Evolutionary conservation across 2,329 filamentous ascomycete species (phyloP).

Genomic region (Arthrobotrys pseudoclavata): DNA sequence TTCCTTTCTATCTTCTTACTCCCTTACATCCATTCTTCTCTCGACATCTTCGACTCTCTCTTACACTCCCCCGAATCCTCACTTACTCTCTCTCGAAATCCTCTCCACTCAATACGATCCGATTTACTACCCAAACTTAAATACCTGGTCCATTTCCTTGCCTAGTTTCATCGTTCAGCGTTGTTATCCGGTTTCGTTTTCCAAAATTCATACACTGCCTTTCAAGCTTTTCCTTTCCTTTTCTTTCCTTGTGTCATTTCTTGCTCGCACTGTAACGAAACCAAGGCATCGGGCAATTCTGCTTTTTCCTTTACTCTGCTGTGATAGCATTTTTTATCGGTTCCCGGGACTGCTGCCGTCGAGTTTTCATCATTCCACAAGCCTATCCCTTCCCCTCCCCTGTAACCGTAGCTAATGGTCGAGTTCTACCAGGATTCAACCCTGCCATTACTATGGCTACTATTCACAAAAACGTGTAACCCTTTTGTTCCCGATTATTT

Average conservation of each 20-base stretch:
- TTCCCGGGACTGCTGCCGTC: conserved; percentile 14
- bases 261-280: conserved; percentile 33
- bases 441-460: conserved; percentile 1
- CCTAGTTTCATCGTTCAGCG: conserved; percentile 43
- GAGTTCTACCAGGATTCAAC: conserved; percentile 11
- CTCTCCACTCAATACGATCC: conserved; percentile 25
- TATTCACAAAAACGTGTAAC: conserved; percentile 16
- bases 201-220: conserved; percentile 3
- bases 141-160: conserved; percentile 14
- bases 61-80: neutral
- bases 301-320: conserved; percentile 25
- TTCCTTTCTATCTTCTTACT: neutral
- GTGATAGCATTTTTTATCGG: conserved; percentile 4
- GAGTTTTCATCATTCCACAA: conserved; percentile 21
- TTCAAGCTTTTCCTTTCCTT: neutral
- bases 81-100: neutral
- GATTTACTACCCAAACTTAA: conserved; percentile 26
- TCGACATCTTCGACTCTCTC: neutral
- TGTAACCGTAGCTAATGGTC: conserved; percentile 23
- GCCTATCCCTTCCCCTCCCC: conserved; percentile 10
- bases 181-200: conserved; percentile 13
- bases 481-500: neutral
- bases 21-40: conserved; percentile 1
- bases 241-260: conserved; percentile 7
- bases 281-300: conserved; percentile 23